A percentile compares a stretch with the other conserved stretches of the same genome.
Evolutionary conservation across 2,329 filamentous ascomycete genomes (phyloP).

Genomic region (Cryphonectria japonica): DNA sequence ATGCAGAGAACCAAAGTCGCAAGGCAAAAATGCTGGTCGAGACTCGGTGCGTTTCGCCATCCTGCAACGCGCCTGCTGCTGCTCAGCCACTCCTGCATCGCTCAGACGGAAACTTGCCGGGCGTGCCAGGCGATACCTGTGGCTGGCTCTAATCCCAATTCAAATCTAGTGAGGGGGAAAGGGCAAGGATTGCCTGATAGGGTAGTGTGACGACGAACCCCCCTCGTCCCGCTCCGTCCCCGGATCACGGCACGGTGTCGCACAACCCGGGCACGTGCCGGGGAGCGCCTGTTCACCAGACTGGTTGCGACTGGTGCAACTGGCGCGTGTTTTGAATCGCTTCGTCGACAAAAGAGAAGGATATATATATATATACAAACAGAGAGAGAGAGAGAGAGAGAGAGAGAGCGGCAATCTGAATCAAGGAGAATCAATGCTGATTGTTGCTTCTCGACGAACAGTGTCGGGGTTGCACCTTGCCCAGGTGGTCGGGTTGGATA

Average conservation of each 20-base stretch:
- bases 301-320: not conserved
- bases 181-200: no score
- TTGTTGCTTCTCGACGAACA: not conserved
- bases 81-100: slow-evolving; percentile 11
- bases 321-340: not conserved
- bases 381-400: no score
- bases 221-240: not conserved
- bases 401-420: no score
- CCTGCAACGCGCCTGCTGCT: not conserved
- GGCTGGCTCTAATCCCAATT: not conserved
- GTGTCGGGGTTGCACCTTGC: not conserved
- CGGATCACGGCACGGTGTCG: not conserved
- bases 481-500: not conserved
- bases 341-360: not conserved
- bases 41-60: slow-evolving; percentile 12
- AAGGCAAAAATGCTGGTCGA: not conserved
- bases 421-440: not conserved
- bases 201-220: no score
- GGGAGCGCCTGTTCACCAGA: not conserved
- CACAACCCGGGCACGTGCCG: not conserved
- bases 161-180: no score
- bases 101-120: not conserved
- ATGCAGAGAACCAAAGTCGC: not conserved
- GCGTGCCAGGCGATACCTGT: not conserved
- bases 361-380: no score